A percentile compares a stretch with the other conserved stretches of the same genome.
Conservation (phyloP, 495 filamentous ascomycete genomes). For the Xylaria palmicola region DNA sequence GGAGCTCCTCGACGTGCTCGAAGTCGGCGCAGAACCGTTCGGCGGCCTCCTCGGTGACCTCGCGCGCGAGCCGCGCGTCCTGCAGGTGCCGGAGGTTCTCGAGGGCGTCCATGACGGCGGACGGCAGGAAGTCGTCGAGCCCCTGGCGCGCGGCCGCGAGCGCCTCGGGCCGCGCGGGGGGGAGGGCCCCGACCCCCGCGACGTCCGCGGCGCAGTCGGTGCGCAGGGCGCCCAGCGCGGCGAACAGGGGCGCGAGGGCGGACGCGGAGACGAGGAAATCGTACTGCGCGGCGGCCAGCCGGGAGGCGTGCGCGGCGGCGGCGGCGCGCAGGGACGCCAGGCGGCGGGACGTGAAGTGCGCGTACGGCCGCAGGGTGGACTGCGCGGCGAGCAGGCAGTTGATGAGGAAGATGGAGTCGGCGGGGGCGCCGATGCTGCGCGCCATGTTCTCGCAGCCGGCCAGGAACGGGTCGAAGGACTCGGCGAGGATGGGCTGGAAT, state of each 20-base stretch:
- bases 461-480: conserved; percentile 85
- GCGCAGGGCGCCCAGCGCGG: conserved; percentile 47
- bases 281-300: conserved; percentile 60
- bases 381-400: conserved; percentile 72
- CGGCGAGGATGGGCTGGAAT: conserved; percentile 77
- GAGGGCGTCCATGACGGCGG: conserved; percentile 86
- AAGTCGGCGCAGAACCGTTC: conserved; percentile 88
- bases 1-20: conserved; percentile 73
- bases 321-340: conserved; percentile 45
- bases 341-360: conserved; percentile 52
- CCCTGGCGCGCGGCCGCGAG: conserved; percentile 68
- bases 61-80: conserved; percentile 65
- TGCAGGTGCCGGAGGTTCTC: conserved; percentile 73
- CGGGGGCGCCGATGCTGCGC: conserved; percentile 55
- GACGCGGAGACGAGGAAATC: conserved; percentile 70
- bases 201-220: conserved; percentile 37
- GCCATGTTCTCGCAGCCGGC: conserved; percentile 68
- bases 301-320: conserved; percentile 39
- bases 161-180: conserved; percentile 60
- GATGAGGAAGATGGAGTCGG: conserved; percentile 70
- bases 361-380: conserved; percentile 49
- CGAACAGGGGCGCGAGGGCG: conserved; percentile 68
- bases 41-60: conserved; percentile 80
- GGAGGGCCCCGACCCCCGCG: conserved; percentile 36
- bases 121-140: conserved; percentile 89